phyloP scores from a whole-genome alignment of 495 filamentous ascomycete species.

The Penicillium waksmanii region DNA sequence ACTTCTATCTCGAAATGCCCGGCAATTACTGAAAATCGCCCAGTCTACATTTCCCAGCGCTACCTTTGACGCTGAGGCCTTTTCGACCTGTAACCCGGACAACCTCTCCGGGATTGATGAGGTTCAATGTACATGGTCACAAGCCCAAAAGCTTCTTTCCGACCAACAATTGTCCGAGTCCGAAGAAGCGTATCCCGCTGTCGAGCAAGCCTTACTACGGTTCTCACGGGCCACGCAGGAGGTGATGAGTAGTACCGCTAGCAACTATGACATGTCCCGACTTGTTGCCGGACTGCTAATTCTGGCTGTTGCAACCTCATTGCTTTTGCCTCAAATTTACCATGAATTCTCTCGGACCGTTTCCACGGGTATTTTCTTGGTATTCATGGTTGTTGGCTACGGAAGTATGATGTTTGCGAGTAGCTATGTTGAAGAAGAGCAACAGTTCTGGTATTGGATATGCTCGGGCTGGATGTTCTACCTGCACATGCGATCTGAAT shows the following conservation, averaged over 20 bases:
- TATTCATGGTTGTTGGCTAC: slow-evolving; percentile 58
- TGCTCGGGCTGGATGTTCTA: slow-evolving; percentile 75
- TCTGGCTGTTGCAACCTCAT: slow-evolving; percentile 43
- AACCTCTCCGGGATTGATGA: slow-evolving; percentile 54
- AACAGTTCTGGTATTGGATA: slow-evolving; percentile 97
- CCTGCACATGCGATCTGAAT: slow-evolving; percentile 58
- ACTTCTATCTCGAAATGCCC: slow-evolving; percentile 73
- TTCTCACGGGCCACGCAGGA: slow-evolving; percentile 73
- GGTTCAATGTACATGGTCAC: slow-evolving; percentile 69
- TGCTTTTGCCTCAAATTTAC: slow-evolving; percentile 36
- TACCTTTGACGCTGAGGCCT: slow-evolving; percentile 47
- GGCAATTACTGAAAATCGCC: slow-evolving; percentile 75
- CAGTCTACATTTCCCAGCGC: slow-evolving; percentile 66
- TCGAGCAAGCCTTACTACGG: slow-evolving; percentile 38
- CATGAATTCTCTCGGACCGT: slow-evolving; percentile 23
- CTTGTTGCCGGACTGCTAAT: slow-evolving; percentile 59
- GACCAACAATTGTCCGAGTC: not conserved
- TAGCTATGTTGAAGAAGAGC: slow-evolving; percentile 97
- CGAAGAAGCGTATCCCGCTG: slow-evolving; percentile 14
- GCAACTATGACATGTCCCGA: slow-evolving; percentile 78
- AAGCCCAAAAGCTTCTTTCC: slow-evolving; percentile 27
- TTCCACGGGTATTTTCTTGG: slow-evolving; percentile 36
- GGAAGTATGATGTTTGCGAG: slow-evolving; percentile 94
- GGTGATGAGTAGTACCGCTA: slow-evolving; percentile 82
- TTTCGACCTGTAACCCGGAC: slow-evolving; percentile 45